phyloP scores from a whole-genome alignment of 2,329 filamentous ascomycete genomes.

The Aspergillus sp. region DNA sequence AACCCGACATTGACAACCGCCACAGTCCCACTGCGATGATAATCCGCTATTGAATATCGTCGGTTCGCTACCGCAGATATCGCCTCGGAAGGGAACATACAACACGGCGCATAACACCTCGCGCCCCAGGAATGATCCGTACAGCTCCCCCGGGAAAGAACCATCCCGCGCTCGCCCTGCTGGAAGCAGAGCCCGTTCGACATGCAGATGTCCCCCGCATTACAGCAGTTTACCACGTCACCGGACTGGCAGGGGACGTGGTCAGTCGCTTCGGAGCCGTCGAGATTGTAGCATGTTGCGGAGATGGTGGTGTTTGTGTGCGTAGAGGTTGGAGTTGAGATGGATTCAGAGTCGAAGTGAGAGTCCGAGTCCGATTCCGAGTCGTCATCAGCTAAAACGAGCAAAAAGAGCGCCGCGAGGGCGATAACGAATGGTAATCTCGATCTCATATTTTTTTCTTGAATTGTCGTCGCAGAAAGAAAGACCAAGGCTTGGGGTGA shows the following conservation, averaged over 20 bases:
- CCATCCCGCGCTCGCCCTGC: slow-evolving; percentile 17
- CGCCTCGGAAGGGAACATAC: slow-evolving; percentile 14
- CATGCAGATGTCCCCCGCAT: slow-evolving; percentile 25
- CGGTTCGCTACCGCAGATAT: background rate
- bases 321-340: background rate
- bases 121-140: slow-evolving; percentile 23
- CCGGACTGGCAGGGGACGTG: slow-evolving; percentile 7
- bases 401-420: background rate
- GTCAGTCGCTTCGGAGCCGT: slow-evolving; percentile 1
- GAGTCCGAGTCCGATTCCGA: too few species aligned
- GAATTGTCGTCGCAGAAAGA: background rate
- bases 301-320: background rate
- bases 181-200: slow-evolving; percentile 27
- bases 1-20: slow-evolving; percentile 17
- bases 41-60: slow-evolving; percentile 4
- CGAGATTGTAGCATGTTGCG: slow-evolving; percentile 8
- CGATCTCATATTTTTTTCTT: background rate
- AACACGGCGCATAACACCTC: slow-evolving; percentile 21
- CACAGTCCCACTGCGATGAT: slow-evolving; percentile 9
- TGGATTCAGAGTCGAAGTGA: background rate
- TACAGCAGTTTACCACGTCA: slow-evolving; percentile 20
- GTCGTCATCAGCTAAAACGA: background rate
- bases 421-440: background rate
- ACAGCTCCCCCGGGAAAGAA: slow-evolving; percentile 22
- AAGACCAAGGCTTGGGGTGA: background rate